Evolutionary conservation across 345 rosid genomes (phyloP).

Genomic region (Pugionium cornutum): DNA sequence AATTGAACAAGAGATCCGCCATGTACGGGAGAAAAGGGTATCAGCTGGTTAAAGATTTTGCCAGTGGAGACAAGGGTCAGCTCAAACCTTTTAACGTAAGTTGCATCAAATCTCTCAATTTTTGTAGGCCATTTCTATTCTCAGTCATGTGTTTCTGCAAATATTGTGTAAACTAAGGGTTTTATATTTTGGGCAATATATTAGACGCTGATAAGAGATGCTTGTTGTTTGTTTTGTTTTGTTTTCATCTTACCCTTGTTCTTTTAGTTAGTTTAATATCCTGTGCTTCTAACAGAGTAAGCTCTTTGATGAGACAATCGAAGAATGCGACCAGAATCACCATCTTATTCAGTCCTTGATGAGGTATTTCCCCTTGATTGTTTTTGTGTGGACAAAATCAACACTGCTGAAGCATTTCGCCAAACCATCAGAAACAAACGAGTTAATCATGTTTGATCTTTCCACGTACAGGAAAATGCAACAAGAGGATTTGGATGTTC

Average conservation of each 20-base stretch:
- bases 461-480: slow-evolving; percentile 68
- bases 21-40: slow-evolving; percentile 38
- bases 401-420: neutral
- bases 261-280: no score
- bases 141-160: no score
- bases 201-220: no score
- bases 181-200: no score
- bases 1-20: no score
- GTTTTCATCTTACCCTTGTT: neutral
- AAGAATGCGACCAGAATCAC: slow-evolving; percentile 62
- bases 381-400: neutral
- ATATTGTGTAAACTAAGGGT: no score
- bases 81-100: slow-evolving; percentile 57
- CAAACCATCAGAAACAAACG: neutral
- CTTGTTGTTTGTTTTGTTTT: neutral
- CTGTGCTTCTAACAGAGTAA: slow-evolving; percentile 44
- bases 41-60: slow-evolving; percentile 33
- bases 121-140: no score
- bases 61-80: slow-evolving; percentile 58
- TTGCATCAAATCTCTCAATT: neutral
- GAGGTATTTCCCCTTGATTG: slow-evolving; percentile 39
- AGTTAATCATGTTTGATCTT: neutral
- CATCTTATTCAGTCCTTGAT: slow-evolving; percentile 58
- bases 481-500: slow-evolving; percentile 76
- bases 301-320: slow-evolving; percentile 53